Conservation (phyloP, 2,329 filamentous ascomycete species). For the Fusarium concolor region DNA sequence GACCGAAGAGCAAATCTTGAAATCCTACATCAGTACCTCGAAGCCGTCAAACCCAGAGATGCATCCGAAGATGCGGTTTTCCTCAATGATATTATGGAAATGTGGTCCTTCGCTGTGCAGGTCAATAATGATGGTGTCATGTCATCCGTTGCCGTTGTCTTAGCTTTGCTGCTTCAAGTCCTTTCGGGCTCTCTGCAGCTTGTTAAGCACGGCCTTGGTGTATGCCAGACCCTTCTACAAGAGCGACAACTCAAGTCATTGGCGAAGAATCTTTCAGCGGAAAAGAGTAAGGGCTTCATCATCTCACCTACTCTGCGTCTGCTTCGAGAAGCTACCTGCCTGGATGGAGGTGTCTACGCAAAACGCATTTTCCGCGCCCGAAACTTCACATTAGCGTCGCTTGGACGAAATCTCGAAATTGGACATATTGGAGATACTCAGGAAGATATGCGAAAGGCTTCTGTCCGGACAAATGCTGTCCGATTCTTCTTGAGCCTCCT, state of each 20-base stretch:
- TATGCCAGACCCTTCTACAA: conserved; percentile 85
- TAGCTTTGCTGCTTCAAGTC: conserved; percentile 84
- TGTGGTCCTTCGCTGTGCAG: conserved; percentile 85
- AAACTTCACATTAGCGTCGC: conserved; percentile 80
- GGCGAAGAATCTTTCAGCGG: conserved; percentile 80
- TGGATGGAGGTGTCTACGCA: conserved; percentile 87
- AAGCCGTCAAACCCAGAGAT: conserved; percentile 62
- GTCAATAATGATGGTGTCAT: conserved; percentile 84
- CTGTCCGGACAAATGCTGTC: conserved; percentile 84
- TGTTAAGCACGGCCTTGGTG: conserved; percentile 77
- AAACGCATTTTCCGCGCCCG: conserved; percentile 81
- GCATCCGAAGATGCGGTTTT: conserved; percentile 65
- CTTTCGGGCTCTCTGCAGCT: conserved; percentile 81
- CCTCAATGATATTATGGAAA: conserved; percentile 84
- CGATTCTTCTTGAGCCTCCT: conserved; percentile 84
- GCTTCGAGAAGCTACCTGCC: conserved; percentile 83
- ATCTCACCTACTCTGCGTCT: conserved; percentile 90
- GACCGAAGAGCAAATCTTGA: conserved; percentile 57
- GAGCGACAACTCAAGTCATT: conserved; percentile 84
- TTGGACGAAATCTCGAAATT: conserved; percentile 85
- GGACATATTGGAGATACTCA: conserved; percentile 65
- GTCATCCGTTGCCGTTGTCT: conserved; percentile 81
- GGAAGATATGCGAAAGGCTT: conserved; percentile 77
- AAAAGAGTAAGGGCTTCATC: conserved; percentile 85
- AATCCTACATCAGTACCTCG: conserved; percentile 78